These are phyloP conservation scores for Globisporangium ultimum DNA, from an alignment of 352 stramenopile species.

Conservation along the genomic window DNA sequence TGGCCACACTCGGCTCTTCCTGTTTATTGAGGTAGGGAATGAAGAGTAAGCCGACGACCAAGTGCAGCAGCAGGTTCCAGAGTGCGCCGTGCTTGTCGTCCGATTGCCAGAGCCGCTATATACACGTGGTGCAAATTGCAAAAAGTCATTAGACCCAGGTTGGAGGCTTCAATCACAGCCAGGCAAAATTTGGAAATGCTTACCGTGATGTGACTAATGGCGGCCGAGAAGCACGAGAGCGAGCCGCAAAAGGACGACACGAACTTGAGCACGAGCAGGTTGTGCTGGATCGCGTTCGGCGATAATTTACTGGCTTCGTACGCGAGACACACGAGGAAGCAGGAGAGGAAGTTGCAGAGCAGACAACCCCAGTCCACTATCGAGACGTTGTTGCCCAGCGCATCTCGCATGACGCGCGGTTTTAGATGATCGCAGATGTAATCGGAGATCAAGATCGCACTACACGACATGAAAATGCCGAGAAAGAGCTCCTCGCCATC, in stretches of 20 bases:
- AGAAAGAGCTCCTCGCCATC: conserved; percentile 66
- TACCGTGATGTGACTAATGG: conserved; percentile 55
- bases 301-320: conserved; percentile 54
- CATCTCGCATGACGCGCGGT: conserved; percentile 2
- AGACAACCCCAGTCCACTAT: conserved; percentile 60
- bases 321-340: conserved; percentile 37
- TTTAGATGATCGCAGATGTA: conserved; percentile 31
- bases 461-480: conserved; percentile 75
- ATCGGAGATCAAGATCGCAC: conserved; percentile 48
- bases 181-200: not conserved
- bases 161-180: too few relatives aligned
- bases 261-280: conserved; percentile 68
- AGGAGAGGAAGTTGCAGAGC: conserved; percentile 52
- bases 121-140: too few relatives aligned
- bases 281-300: conserved; percentile 34
- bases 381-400: not conserved
- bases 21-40: conserved; percentile 59
- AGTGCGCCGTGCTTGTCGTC: conserved; percentile 39
- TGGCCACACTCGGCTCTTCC: conserved; percentile 19
- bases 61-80: conserved; percentile 47
- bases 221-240: conserved; percentile 56
- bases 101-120: conserved; percentile 44
- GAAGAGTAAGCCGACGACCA: conserved; percentile 49
- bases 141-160: too few relatives aligned
- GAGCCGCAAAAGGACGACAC: conserved; percentile 78